Conservation (phyloP, 2,329 filamentous ascomycete species). For the Curvularia lunata region DNA sequence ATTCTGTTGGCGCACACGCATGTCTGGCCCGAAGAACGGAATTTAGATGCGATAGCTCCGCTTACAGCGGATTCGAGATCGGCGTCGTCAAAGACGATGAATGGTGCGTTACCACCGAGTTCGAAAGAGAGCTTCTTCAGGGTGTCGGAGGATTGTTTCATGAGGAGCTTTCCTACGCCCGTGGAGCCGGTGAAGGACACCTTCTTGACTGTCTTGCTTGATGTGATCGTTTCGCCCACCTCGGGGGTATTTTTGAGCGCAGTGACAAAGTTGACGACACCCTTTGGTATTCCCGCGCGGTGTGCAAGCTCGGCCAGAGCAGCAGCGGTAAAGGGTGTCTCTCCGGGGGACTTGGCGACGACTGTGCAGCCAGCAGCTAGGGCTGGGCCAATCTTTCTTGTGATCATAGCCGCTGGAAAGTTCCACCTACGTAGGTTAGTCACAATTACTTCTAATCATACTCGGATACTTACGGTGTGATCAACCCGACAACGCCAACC, state of each 20-base stretch:
- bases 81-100: conserved; percentile 96
- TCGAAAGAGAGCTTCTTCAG: conserved; percentile 89
- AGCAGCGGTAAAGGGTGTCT: conserved; percentile 90
- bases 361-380: conserved; percentile 95
- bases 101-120: conserved; percentile 92
- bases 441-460: background rate
- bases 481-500: conserved; percentile 80
- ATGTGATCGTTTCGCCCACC: conserved; percentile 78
- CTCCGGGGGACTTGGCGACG: conserved; percentile 86
- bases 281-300: conserved; percentile 86
- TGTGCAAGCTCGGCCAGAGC: conserved; percentile 85
- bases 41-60: conserved; percentile 86
- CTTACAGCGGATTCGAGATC: conserved; percentile 84
- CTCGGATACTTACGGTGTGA: conserved; percentile 68
- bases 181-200: conserved; percentile 89
- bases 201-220: conserved; percentile 79
- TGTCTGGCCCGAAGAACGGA: conserved; percentile 93
- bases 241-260: conserved; percentile 78
- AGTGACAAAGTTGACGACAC: conserved; percentile 89
- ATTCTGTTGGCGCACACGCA: conserved; percentile 83
- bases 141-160: conserved; percentile 85
- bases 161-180: conserved; percentile 73
- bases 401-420: conserved; percentile 65
- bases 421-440: conserved; percentile 67
- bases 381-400: conserved; percentile 64